A percentile compares a stretch with the other conserved stretches of the same genome.
These are phyloP conservation scores for Thalassiosira exigua DNA, from an alignment of 352 stramenopile genomes.

Conservation along the genomic window DNA sequence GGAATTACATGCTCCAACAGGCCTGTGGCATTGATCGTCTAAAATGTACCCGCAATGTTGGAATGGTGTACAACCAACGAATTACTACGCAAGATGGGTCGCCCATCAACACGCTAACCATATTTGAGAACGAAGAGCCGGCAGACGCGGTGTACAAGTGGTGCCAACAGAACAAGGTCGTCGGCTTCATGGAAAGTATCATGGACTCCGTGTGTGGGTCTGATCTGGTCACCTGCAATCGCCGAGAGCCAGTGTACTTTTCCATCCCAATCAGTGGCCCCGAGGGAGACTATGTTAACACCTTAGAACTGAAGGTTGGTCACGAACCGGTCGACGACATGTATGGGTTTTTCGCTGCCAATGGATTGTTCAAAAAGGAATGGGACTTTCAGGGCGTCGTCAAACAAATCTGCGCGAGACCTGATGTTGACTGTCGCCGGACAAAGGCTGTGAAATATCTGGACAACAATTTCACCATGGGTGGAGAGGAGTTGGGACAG, in stretches of 20 bases:
- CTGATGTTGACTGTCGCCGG: constrained; percentile 51
- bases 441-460: constrained; percentile 56
- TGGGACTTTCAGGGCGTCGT: constrained; percentile 62
- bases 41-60: constrained; percentile 59
- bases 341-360: constrained; percentile 48
- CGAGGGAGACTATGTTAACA: constrained; percentile 44
- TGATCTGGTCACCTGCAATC: constrained; percentile 49
- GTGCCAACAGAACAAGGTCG: constrained; percentile 44
- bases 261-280: constrained; percentile 54
- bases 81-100: constrained; percentile 40
- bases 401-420: constrained; percentile 54
- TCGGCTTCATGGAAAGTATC: constrained; percentile 33
- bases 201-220: constrained; percentile 60
- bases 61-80: constrained; percentile 37
- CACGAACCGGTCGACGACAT: constrained; percentile 64
- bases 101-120: constrained; percentile 47
- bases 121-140: constrained; percentile 64
- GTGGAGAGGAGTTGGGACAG: constrained; percentile 26
- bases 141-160: constrained; percentile 57
- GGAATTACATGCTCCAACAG: constrained; percentile 63
- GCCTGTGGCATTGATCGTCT: constrained; percentile 47
- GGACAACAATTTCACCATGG: constrained; percentile 60
- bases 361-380: constrained; percentile 64
- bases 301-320: constrained; percentile 51
- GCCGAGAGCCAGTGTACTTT: constrained; percentile 46